phyloP scores from a whole-genome alignment of 306 rosid genomes.

The Arachis stenosperma region DNA sequence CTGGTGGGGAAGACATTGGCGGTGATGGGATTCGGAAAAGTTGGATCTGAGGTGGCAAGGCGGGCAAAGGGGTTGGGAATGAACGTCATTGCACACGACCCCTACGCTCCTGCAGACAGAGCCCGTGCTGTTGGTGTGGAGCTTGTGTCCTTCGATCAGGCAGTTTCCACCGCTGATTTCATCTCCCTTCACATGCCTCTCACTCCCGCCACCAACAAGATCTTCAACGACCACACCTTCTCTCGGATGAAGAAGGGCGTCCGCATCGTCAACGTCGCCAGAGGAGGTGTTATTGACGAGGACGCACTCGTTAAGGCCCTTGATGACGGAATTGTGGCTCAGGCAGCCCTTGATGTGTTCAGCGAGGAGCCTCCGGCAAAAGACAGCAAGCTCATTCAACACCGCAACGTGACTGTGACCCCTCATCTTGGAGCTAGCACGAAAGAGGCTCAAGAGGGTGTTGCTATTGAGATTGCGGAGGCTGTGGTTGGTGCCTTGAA shows the following conservation, averaged over 20 bases:
- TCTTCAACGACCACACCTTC: constrained; percentile 74
- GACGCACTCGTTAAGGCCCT: constrained; percentile 84
- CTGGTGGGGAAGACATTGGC: constrained; percentile 91
- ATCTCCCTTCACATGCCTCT: constrained; percentile 94
- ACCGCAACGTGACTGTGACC: constrained; percentile 78
- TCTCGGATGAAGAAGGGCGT: constrained; percentile 84
- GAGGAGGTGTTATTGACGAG: constrained; percentile 96
- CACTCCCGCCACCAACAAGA: constrained; percentile 71
- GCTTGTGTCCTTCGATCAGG: constrained; percentile 78
- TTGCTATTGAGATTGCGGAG: constrained; percentile 96
- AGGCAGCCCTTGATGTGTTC: constrained; percentile 96
- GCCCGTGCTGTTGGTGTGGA: constrained; percentile 95
- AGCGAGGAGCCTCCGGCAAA: constrained; percentile 83
- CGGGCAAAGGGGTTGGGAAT: constrained; percentile 90
- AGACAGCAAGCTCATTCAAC: constrained; percentile 77
- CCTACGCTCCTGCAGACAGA: constrained; percentile 85
- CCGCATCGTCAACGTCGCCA: constrained; percentile 77
- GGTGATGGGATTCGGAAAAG: constrained; percentile 91
- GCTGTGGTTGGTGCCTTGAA: constrained; percentile 90
- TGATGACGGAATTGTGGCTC: constrained; percentile 82
- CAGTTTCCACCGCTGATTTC: constrained; percentile 75
- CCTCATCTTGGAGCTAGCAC: constrained; percentile 99
- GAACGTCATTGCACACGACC: constrained; percentile 93
- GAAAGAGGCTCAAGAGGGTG: constrained; percentile 99
- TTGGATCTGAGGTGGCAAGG: constrained; percentile 91